A percentile compares a stretch with the other conserved stretches of the same genome.
phyloP scores from a whole-genome alignment of 345 rosid species.

The Linum lewisii region DNA sequence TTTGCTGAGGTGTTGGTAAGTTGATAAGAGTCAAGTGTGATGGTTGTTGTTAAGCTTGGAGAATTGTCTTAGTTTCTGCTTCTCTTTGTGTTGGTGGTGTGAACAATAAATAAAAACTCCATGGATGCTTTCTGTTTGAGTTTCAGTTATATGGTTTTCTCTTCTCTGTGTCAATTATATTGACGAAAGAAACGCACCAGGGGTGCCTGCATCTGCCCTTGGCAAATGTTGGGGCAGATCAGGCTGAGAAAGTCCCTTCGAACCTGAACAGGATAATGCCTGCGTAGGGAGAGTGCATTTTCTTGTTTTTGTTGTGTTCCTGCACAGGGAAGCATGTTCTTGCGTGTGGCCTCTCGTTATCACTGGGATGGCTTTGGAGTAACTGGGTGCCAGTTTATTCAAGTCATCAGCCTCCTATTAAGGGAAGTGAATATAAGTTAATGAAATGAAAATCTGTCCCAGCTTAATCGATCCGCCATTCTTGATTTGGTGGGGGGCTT shows the following conservation, averaged over 20 bases:
- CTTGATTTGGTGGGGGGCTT: too few species aligned
- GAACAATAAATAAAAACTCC: slow-evolving; percentile 27
- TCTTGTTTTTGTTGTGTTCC: slow-evolving; percentile 22
- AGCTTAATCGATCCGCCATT: too few species aligned
- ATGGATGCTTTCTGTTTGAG: not conserved
- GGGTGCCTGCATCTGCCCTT: slow-evolving; percentile 75
- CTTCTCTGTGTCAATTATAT: slow-evolving; percentile 13
- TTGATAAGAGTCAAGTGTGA: slow-evolving; percentile 27
- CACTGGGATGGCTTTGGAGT: not conserved
- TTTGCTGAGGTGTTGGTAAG: slow-evolving; percentile 50
- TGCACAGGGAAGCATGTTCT: slow-evolving; percentile 41
- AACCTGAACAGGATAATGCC: slow-evolving; percentile 99
- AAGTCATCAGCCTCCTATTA: not conserved
- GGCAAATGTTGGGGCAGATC: slow-evolving; percentile 29
- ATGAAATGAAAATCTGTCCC: too few species aligned
- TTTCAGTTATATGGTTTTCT: not conserved
- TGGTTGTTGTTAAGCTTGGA: slow-evolving; percentile 10
- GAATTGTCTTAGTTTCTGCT: slow-evolving; percentile 27
- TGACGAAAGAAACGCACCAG: slow-evolving; percentile 87
- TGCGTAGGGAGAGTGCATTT: slow-evolving; percentile 99
- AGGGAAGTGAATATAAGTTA: too few species aligned
- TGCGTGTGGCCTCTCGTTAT: not conserved
- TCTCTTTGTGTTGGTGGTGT: slow-evolving; percentile 4
- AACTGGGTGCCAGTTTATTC: not conserved
- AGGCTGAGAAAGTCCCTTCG: slow-evolving; percentile 99